Percentiles rank a stretch among this genome's conserved stretches.
Conservation (phyloP, 306 rosid species). For the Medicago ruthenica region DNA sequence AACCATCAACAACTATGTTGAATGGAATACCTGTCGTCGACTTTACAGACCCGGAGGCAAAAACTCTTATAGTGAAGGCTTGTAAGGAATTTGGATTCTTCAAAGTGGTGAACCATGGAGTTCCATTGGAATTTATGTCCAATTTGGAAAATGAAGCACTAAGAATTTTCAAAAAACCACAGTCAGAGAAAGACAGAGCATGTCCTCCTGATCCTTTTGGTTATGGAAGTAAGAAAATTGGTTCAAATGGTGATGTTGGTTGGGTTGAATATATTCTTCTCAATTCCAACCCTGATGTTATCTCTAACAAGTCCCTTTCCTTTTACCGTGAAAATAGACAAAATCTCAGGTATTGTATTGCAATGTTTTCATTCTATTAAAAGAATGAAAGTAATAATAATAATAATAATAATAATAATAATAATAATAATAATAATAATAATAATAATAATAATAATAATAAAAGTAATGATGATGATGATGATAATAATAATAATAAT, state of each 20-base stretch:
- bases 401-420: too few relatives aligned
- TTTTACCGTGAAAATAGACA: slow-evolving; percentile 50
- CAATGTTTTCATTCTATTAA: neutral
- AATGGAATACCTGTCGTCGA: slow-evolving; percentile 69
- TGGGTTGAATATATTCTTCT: slow-evolving; percentile 87
- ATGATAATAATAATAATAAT: too few relatives aligned
- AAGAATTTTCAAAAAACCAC: slow-evolving; percentile 55
- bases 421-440: too few relatives aligned
- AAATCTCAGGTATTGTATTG: slow-evolving; percentile 50
- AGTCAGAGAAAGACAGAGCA: slow-evolving; percentile 67
- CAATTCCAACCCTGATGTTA: slow-evolving; percentile 62
- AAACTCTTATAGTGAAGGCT: slow-evolving; percentile 57
- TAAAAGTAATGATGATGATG: too few relatives aligned
- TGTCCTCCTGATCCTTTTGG: slow-evolving; percentile 84
- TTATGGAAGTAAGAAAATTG: slow-evolving; percentile 75
- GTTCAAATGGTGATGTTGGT: slow-evolving; percentile 81
- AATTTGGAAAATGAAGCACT: slow-evolving; percentile 59
- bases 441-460: too few relatives aligned
- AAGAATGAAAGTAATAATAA: too few relatives aligned
- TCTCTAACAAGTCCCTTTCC: slow-evolving; percentile 52
- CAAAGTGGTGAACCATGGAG: slow-evolving; percentile 68
- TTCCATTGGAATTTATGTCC: slow-evolving; percentile 62
- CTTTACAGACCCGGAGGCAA: slow-evolving; percentile 60
- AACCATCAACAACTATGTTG: slow-evolving; percentile 43
- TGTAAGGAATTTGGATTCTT: slow-evolving; percentile 75